Conservation (phyloP, 306 rosid genomes). For the Dryas octopetala region DNA sequence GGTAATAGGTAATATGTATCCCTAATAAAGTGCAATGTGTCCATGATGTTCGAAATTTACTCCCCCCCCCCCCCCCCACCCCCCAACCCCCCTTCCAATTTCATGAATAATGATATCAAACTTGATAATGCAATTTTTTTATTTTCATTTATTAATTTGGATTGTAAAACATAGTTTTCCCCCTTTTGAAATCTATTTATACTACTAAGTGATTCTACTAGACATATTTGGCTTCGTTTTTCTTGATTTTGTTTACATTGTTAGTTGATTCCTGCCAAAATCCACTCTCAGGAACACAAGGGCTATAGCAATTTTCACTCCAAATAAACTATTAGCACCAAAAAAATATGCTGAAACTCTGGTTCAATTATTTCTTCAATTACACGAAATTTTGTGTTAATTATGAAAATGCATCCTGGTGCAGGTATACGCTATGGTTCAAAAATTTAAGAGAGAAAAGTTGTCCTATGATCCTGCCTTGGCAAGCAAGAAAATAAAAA, state of each 20-base stretch:
- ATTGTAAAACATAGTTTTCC: no score
- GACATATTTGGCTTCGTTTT: background rate
- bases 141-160: no score
- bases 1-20: no score
- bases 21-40: no score
- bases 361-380: background rate
- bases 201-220: no score
- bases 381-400: background rate
- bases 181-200: no score
- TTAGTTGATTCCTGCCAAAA: background rate
- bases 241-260: background rate
- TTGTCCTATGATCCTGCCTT: conserved; percentile 19
- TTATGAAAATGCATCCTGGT: conserved; percentile 5
- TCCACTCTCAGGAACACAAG: background rate
- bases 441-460: conserved; percentile 61
- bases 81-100: no score
- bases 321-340: background rate
- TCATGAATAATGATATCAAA: no score
- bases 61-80: no score
- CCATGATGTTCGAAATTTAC: no score
- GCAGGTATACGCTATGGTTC: conserved; percentile 76
- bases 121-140: no score
- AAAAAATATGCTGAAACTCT: background rate
- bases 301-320: no score
- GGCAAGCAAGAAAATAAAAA: conserved; percentile 1